Evolutionary conservation across 441 rosid species (phyloP).

Genomic region (Jatropha podagrica): DNA sequence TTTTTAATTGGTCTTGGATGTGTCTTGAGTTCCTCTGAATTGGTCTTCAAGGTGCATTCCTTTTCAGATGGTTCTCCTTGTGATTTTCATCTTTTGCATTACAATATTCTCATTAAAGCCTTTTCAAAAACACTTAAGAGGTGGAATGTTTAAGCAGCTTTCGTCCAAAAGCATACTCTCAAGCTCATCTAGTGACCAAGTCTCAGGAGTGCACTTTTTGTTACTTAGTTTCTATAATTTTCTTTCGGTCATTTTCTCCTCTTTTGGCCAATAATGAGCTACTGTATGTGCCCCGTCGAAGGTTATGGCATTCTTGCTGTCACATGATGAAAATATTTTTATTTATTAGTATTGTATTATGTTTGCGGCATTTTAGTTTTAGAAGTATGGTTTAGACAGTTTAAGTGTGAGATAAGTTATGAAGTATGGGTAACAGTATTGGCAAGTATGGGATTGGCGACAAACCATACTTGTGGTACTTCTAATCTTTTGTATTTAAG

Average conservation of each 20-base stretch:
- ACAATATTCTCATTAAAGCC: neutral
- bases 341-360: too few relatives aligned
- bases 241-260: neutral
- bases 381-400: too few relatives aligned
- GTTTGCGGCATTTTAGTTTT: too few relatives aligned
- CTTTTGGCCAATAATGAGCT: neutral
- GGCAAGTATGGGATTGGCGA: too few relatives aligned
- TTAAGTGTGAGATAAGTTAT: too few relatives aligned
- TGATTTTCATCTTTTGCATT: conserved; percentile 5
- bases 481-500: too few relatives aligned
- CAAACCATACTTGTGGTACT: too few relatives aligned
- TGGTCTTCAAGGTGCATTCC: conserved; percentile 3
- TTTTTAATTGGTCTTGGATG: neutral
- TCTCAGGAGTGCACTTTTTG: neutral
- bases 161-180: neutral
- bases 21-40: neutral
- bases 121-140: neutral
- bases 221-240: conserved; percentile 4
- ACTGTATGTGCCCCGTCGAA: neutral
- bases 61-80: neutral
- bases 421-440: too few relatives aligned
- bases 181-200: neutral
- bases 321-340: too few relatives aligned
- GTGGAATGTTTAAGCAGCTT: conserved; percentile 3
- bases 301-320: too few relatives aligned